These are phyloP conservation scores for Diplodia sapinea DNA, from an alignment of 2,329 filamentous ascomycete genomes.

Conservation along the genomic window DNA sequence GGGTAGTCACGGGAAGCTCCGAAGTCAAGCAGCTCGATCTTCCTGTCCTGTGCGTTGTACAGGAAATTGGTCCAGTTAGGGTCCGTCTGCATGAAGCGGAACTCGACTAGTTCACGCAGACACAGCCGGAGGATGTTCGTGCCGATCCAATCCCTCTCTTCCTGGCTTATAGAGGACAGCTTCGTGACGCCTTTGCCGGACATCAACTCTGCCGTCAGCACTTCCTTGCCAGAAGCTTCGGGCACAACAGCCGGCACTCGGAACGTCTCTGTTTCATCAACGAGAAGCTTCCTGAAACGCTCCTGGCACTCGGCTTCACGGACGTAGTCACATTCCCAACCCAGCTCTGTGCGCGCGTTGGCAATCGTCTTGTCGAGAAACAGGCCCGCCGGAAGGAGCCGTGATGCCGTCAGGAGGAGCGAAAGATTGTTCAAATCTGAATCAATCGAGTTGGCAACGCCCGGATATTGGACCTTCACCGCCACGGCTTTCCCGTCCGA, in stretches of 20 bases:
- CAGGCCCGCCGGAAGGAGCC: slow-evolving; percentile 85
- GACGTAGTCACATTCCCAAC: slow-evolving; percentile 95
- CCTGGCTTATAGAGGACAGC: slow-evolving; percentile 74
- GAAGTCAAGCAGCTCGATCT: slow-evolving; percentile 92
- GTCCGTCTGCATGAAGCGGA: slow-evolving; percentile 98
- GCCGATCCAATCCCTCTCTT: slow-evolving; percentile 93
- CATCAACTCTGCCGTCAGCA: slow-evolving; percentile 93
- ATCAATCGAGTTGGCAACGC: slow-evolving; percentile 93
- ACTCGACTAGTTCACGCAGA: slow-evolving; percentile 89
- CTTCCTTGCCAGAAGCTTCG: slow-evolving; percentile 82
- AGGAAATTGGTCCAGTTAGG: slow-evolving; percentile 99
- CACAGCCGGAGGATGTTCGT: slow-evolving; percentile 91
- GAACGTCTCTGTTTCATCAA: slow-evolving; percentile 76
- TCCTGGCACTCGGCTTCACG: slow-evolving; percentile 83
- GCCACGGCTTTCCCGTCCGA: slow-evolving; percentile 78
- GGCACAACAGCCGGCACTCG: slow-evolving; percentile 77
- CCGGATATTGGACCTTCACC: slow-evolving; percentile 97
- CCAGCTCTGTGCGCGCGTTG: slow-evolving; percentile 88
- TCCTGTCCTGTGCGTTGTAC: slow-evolving; percentile 74
- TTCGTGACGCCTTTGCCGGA: slow-evolving; percentile 85
- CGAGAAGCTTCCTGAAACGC: slow-evolving; percentile 78
- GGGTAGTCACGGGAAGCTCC: slow-evolving; percentile 90
- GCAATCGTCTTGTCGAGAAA: slow-evolving; percentile 97
- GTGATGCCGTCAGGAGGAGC: slow-evolving; percentile 86
- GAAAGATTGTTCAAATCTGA: slow-evolving; percentile 94